A percentile compares a stretch with the other conserved stretches of the same genome.
Conservation (phyloP, 352 stramenopile species). For the Globisporangium splendens region DNA sequence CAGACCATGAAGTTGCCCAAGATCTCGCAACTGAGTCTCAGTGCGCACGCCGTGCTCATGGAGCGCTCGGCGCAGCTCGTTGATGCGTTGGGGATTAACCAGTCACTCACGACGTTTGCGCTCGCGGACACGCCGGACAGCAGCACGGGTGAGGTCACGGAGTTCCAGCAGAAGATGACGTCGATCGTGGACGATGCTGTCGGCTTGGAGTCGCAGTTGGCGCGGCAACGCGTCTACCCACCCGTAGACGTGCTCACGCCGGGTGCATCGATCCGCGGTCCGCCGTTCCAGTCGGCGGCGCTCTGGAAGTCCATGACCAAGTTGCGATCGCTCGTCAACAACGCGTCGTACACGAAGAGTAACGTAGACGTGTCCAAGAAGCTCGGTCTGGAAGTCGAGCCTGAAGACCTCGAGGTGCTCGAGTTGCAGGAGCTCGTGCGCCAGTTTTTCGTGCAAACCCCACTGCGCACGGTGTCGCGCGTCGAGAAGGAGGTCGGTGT, state of each 20-base stretch:
- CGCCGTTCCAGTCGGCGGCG: constrained; percentile 71
- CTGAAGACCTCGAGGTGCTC: constrained; percentile 62
- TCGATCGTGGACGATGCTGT: constrained; percentile 77
- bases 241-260: constrained; percentile 64
- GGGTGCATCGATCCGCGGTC: constrained; percentile 58
- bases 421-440: constrained; percentile 68
- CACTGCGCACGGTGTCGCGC: constrained; percentile 20
- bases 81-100: constrained; percentile 23
- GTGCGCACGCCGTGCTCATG: constrained; percentile 66
- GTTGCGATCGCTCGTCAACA: constrained; percentile 63
- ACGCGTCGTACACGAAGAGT: constrained; percentile 46
- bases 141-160: constrained; percentile 34
- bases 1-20: constrained; percentile 65
- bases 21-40: constrained; percentile 56
- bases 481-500: constrained; percentile 50
- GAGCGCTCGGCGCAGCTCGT: constrained; percentile 73
- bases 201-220: constrained; percentile 42
- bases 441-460: constrained; percentile 68
- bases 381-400: constrained; percentile 75
- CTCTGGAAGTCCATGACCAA: constrained; percentile 64
- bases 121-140: constrained; percentile 63
- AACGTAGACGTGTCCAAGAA: constrained; percentile 55
- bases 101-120: constrained; percentile 63
- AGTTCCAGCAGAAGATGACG: constrained; percentile 60
- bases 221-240: constrained; percentile 58